Conservation (phyloP, 2,329 filamentous ascomycete genomes). For the Arthrobotrys entomopaga region DNA sequence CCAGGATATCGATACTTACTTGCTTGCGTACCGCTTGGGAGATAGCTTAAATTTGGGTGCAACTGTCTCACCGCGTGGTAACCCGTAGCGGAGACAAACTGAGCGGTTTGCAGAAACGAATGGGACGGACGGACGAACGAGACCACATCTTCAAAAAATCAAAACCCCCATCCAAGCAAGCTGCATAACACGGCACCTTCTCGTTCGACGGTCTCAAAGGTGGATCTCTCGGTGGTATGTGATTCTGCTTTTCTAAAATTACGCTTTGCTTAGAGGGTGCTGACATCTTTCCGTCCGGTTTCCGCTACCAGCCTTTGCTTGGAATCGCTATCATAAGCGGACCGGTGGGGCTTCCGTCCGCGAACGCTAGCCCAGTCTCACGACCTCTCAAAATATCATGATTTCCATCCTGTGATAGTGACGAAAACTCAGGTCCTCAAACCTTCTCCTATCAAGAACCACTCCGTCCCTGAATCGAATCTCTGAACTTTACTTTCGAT, state of each 20-base stretch:
- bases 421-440: conserved; percentile 15
- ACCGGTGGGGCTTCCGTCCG: conserved; percentile 51
- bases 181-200: too few species aligned
- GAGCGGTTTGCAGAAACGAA: conserved; percentile 42
- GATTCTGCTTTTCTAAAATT: too few species aligned
- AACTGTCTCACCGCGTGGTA: not conserved
- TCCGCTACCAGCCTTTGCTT: conserved; percentile 26
- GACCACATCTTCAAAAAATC: conserved; percentile 33
- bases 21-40: not conserved
- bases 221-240: too few species aligned
- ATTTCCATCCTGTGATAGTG: conserved; percentile 43
- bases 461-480: too few species aligned
- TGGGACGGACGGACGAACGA: not conserved
- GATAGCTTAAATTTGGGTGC: conserved; percentile 32
- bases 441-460: not conserved
- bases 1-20: not conserved
- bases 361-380: conserved; percentile 54
- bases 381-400: conserved; percentile 40
- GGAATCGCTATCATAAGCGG: conserved; percentile 54
- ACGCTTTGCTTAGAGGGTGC: not conserved
- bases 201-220: too few species aligned
- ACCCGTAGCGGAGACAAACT: not conserved
- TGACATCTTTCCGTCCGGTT: conserved; percentile 24
- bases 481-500: not conserved
- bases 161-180: too few species aligned